Evolutionary conservation across 345 rosid species (phyloP), one percentile per base, ranked within the genome.

Genomic region (Arabidopsis arenosa): DNA sequence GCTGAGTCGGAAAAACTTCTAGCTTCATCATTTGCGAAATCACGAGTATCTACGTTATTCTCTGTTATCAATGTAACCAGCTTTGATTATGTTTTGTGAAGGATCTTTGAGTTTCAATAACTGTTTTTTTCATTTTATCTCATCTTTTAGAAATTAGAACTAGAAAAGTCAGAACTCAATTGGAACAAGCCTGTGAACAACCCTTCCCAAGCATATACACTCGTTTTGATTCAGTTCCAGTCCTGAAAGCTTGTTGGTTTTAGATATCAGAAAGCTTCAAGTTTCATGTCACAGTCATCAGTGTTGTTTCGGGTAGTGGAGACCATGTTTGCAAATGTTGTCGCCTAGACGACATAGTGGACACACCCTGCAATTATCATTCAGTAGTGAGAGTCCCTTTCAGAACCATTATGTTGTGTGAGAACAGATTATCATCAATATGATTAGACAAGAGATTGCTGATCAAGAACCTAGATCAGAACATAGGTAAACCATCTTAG

Each of bases 331-430:
- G 80, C 91, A 85, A 44, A 23, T 23, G 2, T 85, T 83, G 80
- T 87, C 88, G 9, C 86, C 93, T 0, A 91, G 89, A 71, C 94
- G 84, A 75, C 96, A 87, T 59, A 86, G 94, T 14, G 91, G 95
- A 66, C 89, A 88, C 43, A 90, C 90, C 86, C 86, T 93, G 85
- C 68, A 57, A 7, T 72, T 40, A 28, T 18, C 37, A 15, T 9
- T 47, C 14, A 14, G 37, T 48, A 21, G 58, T 23, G 36, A 13
- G 66, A 41, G 41, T 1, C 45, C 39, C n/a, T 60, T 49, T 47
- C 39, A 49, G 6, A 48, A 71, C 65, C 56, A 45, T 58, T 33
- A 33, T 43, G 35, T 18, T 13, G 33, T 32, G 44, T 44, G 5
- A 43, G 26, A 26, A 43, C 37, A 41, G 13, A 63, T 14, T 12